These are phyloP conservation scores for Claviceps lovelessii DNA, from an alignment of 2,329 filamentous ascomycete species.

Conservation along the genomic window DNA sequence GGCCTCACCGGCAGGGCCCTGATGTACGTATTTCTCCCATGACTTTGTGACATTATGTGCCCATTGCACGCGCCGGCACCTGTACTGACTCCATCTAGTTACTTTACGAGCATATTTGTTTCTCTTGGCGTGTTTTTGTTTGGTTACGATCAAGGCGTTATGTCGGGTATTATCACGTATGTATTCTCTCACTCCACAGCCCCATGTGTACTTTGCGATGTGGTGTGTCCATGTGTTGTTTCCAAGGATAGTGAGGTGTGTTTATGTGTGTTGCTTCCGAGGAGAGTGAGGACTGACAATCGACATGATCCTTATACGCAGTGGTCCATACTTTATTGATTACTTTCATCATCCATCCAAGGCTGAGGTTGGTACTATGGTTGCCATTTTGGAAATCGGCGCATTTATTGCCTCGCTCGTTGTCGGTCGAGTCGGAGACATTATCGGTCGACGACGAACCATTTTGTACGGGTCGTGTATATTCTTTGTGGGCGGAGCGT, in stretches of 20 bases:
- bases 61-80: neutral
- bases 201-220: neutral
- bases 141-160: constrained; percentile 80
- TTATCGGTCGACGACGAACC: constrained; percentile 76
- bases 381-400: constrained; percentile 88
- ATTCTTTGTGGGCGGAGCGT: constrained; percentile 69
- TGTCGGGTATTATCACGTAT: constrained; percentile 61
- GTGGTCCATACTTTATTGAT: constrained; percentile 73
- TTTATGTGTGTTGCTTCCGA: neutral
- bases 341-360: constrained; percentile 83
- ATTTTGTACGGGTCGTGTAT: constrained; percentile 89
- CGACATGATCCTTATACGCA: constrained; percentile 21
- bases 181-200: constrained; percentile 11
- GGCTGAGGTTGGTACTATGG: constrained; percentile 89
- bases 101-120: constrained; percentile 87
- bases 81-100: constrained; percentile 35
- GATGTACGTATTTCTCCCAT: constrained; percentile 44
- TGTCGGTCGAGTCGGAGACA: constrained; percentile 79
- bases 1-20: constrained; percentile 92
- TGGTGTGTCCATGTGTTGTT: too few species aligned
- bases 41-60: neutral
- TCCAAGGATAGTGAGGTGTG: too few species aligned
- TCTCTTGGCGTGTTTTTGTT: constrained; percentile 79
- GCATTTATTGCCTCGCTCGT: constrained; percentile 79
- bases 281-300: neutral